phyloP scores from a whole-genome alignment of 768 basidiomycete species.

The Neoboletus brunneissimus region DNA sequence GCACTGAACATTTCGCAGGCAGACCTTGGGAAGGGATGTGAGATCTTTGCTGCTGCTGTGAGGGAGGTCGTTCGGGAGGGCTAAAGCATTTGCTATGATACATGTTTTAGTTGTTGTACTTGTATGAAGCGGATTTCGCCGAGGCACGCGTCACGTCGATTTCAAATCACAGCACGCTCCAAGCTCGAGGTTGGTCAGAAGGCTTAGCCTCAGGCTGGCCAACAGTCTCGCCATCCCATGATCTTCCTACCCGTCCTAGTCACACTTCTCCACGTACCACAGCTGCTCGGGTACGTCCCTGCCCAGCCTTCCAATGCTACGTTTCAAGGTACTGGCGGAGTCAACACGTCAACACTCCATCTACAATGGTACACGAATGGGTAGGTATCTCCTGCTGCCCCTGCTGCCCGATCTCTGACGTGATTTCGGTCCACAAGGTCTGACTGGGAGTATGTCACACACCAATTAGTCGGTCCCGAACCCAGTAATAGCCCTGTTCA shows the following conservation, averaged over 20 bases:
- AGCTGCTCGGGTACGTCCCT: conserved; percentile 58
- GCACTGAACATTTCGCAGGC: conserved; percentile 75
- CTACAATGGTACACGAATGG: conserved; percentile 61
- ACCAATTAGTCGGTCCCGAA: conserved; percentile 52
- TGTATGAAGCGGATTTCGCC: conserved; percentile 2
- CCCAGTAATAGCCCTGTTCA: conserved; percentile 49
- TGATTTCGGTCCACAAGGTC: conserved; percentile 35
- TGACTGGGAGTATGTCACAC: conserved; percentile 54
- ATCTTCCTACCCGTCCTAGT: conserved; percentile 8
- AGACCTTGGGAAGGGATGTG: conserved; percentile 68
- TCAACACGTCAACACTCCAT: conserved; percentile 49
- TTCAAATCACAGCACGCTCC: background rate
- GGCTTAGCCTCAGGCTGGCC: background rate
- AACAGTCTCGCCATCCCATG: conserved; percentile 3
- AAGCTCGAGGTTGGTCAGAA: conserved; percentile 3
- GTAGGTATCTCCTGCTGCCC: conserved; percentile 24
- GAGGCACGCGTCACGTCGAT: background rate
- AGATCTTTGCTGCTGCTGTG: conserved; percentile 67
- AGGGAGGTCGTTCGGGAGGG: conserved; percentile 59
- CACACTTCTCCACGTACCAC: conserved; percentile 1
- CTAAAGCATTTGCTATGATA: no score
- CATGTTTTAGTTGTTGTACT: no score
- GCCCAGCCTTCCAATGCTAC: conserved; percentile 72
- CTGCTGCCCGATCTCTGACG: conserved; percentile 11
- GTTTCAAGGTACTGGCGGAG: conserved; percentile 45